These are phyloP conservation scores for Coniferiporia weirii DNA, from an alignment of 1,284 basidiomycete genomes.

Conservation along the genomic window DNA sequence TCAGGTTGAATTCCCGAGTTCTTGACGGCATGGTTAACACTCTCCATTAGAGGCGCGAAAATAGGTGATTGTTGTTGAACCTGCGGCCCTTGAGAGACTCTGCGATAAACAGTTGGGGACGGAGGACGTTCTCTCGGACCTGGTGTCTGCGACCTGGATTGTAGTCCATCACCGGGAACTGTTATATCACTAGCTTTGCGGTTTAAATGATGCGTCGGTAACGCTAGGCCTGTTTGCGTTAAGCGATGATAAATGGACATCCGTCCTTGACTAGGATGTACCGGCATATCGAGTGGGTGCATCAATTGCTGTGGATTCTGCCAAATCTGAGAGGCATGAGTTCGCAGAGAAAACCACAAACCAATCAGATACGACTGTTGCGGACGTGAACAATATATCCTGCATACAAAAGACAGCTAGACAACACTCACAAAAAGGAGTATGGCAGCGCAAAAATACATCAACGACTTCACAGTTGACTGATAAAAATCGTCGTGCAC, in stretches of 20 bases:
- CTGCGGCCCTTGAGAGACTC: slow-evolving; percentile 53
- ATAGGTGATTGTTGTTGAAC: slow-evolving; percentile 25
- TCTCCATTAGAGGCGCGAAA: slow-evolving; percentile 72
- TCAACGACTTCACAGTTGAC: slow-evolving; percentile 86
- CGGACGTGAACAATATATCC: background rate
- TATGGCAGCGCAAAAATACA: slow-evolving; percentile 91
- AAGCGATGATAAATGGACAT: slow-evolving; percentile 72
- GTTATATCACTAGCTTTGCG: slow-evolving; percentile 17
- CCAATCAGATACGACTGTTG: slow-evolving; percentile 91
- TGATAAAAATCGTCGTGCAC: slow-evolving; percentile 95
- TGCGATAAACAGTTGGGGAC: slow-evolving; percentile 39
- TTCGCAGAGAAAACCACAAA: slow-evolving; percentile 97
- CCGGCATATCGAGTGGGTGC: slow-evolving; percentile 58
- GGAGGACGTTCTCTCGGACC: slow-evolving; percentile 31
- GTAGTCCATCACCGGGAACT: slow-evolving; percentile 21
- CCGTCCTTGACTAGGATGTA: slow-evolving; percentile 44
- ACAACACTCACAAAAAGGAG: slow-evolving; percentile 74
- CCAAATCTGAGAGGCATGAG: slow-evolving; percentile 99
- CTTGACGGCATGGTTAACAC: slow-evolving; percentile 69
- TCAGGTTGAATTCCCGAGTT: slow-evolving; percentile 56
- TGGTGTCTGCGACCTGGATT: slow-evolving; percentile 37
- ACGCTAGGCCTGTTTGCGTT: slow-evolving; percentile 30
- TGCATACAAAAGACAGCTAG: background rate
- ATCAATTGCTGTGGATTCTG: slow-evolving; percentile 91
- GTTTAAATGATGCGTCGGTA: slow-evolving; percentile 16